phyloP scores from a whole-genome alignment of 2,329 filamentous ascomycete genomes.

The Pseudocercospora fijiensis region DNA sequence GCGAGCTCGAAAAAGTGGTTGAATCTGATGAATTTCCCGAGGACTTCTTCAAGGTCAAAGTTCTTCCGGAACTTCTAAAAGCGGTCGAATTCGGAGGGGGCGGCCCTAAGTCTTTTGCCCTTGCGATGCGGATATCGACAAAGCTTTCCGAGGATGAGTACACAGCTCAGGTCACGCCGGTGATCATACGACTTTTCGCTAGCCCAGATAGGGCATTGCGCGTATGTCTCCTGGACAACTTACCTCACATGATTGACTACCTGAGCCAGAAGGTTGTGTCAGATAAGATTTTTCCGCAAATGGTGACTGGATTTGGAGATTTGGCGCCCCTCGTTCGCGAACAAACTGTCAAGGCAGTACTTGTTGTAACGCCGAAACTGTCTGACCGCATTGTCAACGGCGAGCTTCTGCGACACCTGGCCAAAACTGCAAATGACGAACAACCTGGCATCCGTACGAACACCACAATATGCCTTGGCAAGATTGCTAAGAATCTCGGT shows the following conservation, averaged over 20 bases:
- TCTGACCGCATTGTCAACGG: slow-evolving; percentile 93
- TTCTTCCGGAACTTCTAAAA: slow-evolving; percentile 92
- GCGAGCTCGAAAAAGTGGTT: slow-evolving; percentile 72
- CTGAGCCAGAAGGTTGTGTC: slow-evolving; percentile 85
- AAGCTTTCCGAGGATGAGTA: slow-evolving; percentile 91
- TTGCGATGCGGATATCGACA: slow-evolving; percentile 85
- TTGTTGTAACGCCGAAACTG: slow-evolving; percentile 82
- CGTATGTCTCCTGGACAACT: slow-evolving; percentile 83
- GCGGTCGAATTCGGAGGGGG: slow-evolving; percentile 98
- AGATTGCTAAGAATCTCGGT: slow-evolving; percentile 88
- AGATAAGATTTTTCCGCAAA: slow-evolving; percentile 93
- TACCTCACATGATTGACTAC: slow-evolving; percentile 88
- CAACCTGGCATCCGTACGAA: slow-evolving; percentile 97
- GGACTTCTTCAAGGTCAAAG: slow-evolving; percentile 97
- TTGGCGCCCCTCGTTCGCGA: slow-evolving; percentile 87
- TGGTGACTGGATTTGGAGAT: slow-evolving; percentile 96
- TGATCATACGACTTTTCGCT: slow-evolving; percentile 80
- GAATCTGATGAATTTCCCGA: slow-evolving; percentile 88
- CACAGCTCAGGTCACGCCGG: slow-evolving; percentile 76
- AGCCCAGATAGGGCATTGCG: slow-evolving; percentile 91
- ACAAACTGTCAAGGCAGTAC: slow-evolving; percentile 91
- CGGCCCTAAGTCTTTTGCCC: slow-evolving; percentile 81
- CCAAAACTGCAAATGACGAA: slow-evolving; percentile 95
- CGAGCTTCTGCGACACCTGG: slow-evolving; percentile 83
- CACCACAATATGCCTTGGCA: slow-evolving; percentile 94